These are phyloP conservation scores for Xylaria longipes DNA, from an alignment of 495 filamentous ascomycete species.

Conservation along the genomic window DNA sequence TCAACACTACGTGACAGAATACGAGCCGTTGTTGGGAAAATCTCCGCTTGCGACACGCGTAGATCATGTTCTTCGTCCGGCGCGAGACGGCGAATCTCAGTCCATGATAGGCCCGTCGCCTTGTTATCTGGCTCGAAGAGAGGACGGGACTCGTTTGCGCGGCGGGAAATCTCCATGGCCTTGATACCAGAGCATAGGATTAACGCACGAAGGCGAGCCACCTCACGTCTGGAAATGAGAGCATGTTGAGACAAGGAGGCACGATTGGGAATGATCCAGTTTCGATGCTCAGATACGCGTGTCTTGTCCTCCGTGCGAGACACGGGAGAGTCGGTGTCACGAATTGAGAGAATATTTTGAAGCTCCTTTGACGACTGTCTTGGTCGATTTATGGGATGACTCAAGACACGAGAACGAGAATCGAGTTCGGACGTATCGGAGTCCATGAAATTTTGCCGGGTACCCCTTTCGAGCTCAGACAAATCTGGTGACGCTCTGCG, in stretches of 20 bases:
- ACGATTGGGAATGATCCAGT: conserved; percentile 78
- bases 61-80: conserved; percentile 47
- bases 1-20: conserved; percentile 65
- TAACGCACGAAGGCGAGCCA: conserved; percentile 74
- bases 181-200: conserved; percentile 85
- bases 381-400: conserved; percentile 2
- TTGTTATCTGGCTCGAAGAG: conserved; percentile 30
- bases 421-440: conserved; percentile 47
- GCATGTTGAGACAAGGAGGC: conserved; percentile 46
- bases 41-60: conserved; percentile 61
- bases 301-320: conserved; percentile 23
- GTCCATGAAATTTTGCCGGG: conserved; percentile 30
- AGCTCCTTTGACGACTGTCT: conserved; percentile 30
- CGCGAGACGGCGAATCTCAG: conserved; percentile 43
- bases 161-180: conserved; percentile 75
- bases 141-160: conserved; percentile 58
- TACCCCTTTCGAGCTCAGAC: conserved; percentile 41
- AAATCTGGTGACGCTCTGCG: conserved; percentile 54
- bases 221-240: conserved; percentile 66
- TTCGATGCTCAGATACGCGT: conserved; percentile 53
- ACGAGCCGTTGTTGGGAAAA: conserved; percentile 73
- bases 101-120: conserved; percentile 35
- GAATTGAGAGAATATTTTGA: conserved; percentile 36
- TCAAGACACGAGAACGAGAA: conserved; percentile 31
- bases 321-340: conserved; percentile 10